Base-by-base conservation (phyloP, 2,329 filamentous ascomycete genomes). In the Amylocarpus encephaloides region DNA sequence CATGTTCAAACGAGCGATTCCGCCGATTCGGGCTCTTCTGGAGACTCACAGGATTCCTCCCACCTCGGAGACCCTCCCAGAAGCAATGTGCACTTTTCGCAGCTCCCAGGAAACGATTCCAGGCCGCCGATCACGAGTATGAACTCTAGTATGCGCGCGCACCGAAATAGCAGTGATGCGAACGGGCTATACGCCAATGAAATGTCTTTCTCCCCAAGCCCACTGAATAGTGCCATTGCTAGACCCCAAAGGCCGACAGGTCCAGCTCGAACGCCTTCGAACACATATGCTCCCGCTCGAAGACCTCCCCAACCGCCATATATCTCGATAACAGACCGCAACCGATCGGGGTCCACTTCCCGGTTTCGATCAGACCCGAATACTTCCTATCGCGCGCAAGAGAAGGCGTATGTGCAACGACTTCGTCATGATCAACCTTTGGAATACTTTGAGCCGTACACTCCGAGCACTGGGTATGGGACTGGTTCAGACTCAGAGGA, bases 341-440 rank as follows among this genome's bases (percentile, higher is more conserved):
- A 77, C 54, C 75, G 80, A 53, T 80, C 78, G 6, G 75, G 73
- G 6, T 83, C 80, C 1, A 68, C 73, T 2, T 78, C 77, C 54
- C 71, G 82, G 55, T 67, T 74, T 34, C 72, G 78, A 32, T 68
- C 76, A 55, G 85, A 88, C 62, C 84, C 84, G 9, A 84, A 85
- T 62, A 82, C 83, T 46, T 82, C 86, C 59, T 88, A 88, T 65
- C 75, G 86, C 53, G 87, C 88, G 43, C 89, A 97, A 69, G 92
- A 97, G 68, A 88, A 91, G 66, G 92, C 92, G 50, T 98, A 98
- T 66, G 85, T 97, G 32, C 89, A 95, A 68, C 84, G 92, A 60
- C 79, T 97, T 64, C 83, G 90, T 51, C 88, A 94, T 65, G 88
- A 93, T 59, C 80, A 82, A 39, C 71, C 74, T 16, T 58, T 62